Conservation (phyloP, 441 rosid species). For the Erodium moschatum region DNA sequence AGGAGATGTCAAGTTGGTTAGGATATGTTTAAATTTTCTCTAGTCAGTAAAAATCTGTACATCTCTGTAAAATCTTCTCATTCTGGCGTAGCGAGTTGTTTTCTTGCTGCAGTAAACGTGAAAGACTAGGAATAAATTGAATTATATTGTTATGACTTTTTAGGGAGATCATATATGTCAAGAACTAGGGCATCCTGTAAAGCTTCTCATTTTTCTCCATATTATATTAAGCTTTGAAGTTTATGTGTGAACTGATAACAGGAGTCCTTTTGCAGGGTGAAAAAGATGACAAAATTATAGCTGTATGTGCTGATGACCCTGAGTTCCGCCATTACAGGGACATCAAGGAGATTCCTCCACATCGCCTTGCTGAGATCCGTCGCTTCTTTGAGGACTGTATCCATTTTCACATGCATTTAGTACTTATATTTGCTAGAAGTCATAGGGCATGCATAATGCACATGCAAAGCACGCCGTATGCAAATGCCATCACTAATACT, state of each 20-base stretch:
- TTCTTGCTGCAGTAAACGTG: neutral
- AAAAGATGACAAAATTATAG: conserved; percentile 93
- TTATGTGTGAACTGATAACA: conserved; percentile 2
- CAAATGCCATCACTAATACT: too few relatives aligned
- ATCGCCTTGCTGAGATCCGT: conserved; percentile 91
- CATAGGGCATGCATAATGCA: too few relatives aligned
- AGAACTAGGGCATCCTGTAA: neutral
- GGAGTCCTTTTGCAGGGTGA: conserved; percentile 54
- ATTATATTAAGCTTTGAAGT: neutral
- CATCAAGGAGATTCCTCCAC: conserved; percentile 93
- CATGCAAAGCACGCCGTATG: too few relatives aligned
- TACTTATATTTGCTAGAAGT: conserved; percentile 16
- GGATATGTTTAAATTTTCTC: too few relatives aligned
- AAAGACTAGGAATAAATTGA: neutral
- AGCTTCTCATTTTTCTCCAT: too few relatives aligned
- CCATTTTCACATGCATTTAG: conserved; percentile 22
- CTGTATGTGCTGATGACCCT: conserved; percentile 97
- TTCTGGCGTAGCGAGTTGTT: neutral
- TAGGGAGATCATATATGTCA: neutral
- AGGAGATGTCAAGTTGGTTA: too few relatives aligned
- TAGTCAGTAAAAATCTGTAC: too few relatives aligned
- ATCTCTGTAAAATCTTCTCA: neutral
- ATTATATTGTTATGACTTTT: neutral
- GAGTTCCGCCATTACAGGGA: conserved; percentile 90
- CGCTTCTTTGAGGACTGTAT: conserved; percentile 99